Evolutionary conservation across 2,329 filamentous ascomycete genomes (phyloP).

Genomic region (Pseudogymnoascus sp.): DNA sequence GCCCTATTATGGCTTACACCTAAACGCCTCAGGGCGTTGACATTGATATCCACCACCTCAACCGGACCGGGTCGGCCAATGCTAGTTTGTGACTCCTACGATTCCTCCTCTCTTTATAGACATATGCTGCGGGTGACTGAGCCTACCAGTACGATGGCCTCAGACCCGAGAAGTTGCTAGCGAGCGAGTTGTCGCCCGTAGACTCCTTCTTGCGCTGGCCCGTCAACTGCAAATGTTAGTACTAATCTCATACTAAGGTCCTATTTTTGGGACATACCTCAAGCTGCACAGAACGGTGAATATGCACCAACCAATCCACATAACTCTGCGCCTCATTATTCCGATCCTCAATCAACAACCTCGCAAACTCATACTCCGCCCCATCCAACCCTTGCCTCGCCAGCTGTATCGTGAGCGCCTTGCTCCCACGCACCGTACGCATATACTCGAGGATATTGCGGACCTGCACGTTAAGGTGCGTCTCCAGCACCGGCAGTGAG

Average conservation of each 20-base stretch:
- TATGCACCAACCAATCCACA: conserved; percentile 94
- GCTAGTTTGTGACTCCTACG: background rate
- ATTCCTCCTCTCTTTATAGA: background rate
- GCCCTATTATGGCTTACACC: background rate
- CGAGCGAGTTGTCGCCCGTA: conserved; percentile 40
- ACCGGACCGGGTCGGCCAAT: background rate
- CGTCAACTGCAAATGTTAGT: conserved; percentile 41
- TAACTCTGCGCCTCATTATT: conserved; percentile 98
- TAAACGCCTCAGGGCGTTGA: background rate
- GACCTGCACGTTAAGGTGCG: conserved; percentile 88
- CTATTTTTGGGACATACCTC: conserved; percentile 51
- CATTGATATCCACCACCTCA: background rate
- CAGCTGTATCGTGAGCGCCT: conserved; percentile 81
- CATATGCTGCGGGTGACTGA: background rate
- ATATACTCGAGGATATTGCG: conserved; percentile 89
- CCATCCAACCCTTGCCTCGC: conserved; percentile 90
- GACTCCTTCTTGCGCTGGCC: conserved; percentile 67
- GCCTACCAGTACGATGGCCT: conserved; percentile 52
- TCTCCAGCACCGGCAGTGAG: conserved; percentile 74
- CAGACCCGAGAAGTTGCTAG: conserved; percentile 50
- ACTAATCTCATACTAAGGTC: background rate
- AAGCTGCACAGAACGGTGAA: conserved; percentile 86
- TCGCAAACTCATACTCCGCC: conserved; percentile 92
- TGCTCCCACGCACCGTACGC: conserved; percentile 70
- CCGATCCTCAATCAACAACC: conserved; percentile 83